Base-by-base conservation (phyloP, 805 yeast genomes). In the Hanseniaspora thailandica region DNA sequence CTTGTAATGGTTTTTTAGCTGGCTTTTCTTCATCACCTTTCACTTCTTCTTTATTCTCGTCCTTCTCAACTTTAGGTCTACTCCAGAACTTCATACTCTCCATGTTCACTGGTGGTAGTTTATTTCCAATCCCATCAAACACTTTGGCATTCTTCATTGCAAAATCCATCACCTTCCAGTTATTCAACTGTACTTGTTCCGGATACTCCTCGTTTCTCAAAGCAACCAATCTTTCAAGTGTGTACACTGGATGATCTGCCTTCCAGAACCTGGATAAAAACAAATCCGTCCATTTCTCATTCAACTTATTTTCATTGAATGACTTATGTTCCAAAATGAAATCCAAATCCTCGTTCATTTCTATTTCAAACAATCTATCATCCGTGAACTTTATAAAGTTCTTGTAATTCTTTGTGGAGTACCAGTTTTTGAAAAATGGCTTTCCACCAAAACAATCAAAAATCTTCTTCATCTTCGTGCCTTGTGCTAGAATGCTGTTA, bases 341-440 rank as follows among this genome's bases (percentile, higher is more conserved):
- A 7, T 50, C 54, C 28, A 50, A 10, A 10, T 34, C 44, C 12
- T 50, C 54, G 26, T 33, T 50, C 54, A 50, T 50, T 20, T 50
- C 54, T 28, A 44, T 44, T n/a, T 53, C 54, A 13, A 52, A 44
- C 26, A 60, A 13, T 67, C 76, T 72, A 3, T 61, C 65, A 34
- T 73, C 77, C 55, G 82, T 76, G 22, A 75, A 74, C 4, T 60
- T 56, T 12, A 70, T 55, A 52, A 82, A 69, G 4, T 61, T 55
- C n/a, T 61, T 57, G 59, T 69, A 76, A 19, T 71, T 70, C 2
- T 68, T 65, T 3, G 86, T 79, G 2, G 67, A 60, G 35, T 64
- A 61, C 90, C 89, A 84, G 58, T 71, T 7, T 19, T 43, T 50
- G 35, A 50, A 50, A 22, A 50, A 50, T 5, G 44, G n/a, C 17